phyloP scores from a whole-genome alignment of 2,329 filamentous ascomycete genomes.

The Penicillium sp. region DNA sequence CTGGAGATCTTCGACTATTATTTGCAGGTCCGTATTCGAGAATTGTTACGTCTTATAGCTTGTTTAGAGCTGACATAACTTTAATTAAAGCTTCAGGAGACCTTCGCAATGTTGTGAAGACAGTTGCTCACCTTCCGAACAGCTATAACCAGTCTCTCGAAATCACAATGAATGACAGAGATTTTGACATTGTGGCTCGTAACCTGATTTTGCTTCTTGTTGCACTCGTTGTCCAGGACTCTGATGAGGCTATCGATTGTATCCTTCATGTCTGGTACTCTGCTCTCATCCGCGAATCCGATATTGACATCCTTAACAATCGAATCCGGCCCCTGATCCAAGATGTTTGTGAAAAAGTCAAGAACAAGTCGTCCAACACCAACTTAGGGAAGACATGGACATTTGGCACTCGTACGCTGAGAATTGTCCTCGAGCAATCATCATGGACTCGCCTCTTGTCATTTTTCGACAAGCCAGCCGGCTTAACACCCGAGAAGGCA shows the following conservation, averaged over 20 bases:
- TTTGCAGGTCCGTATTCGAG: too few relatives aligned
- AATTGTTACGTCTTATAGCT: too few relatives aligned
- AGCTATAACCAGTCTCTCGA: not conserved
- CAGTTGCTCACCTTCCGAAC: not conserved
- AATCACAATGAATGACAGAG: not conserved
- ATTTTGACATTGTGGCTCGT: not conserved
- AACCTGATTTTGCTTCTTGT: not conserved
- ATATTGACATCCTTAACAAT: conserved; percentile 32
- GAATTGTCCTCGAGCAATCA: not conserved
- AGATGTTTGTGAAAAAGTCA: not conserved
- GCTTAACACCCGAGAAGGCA: not conserved
- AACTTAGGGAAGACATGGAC: not conserved
- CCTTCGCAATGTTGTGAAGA: conserved; percentile 1
- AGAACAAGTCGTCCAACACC: not conserved
- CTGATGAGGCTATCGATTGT: conserved; percentile 33
- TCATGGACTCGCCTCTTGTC: not conserved
- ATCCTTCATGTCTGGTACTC: conserved; percentile 58
- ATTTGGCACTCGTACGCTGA: not conserved
- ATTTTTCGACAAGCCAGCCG: not conserved
- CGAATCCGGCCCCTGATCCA: not conserved
- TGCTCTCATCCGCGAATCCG: conserved; percentile 36
- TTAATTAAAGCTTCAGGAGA: not conserved
- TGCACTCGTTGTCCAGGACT: not conserved
- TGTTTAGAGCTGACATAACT: not conserved
- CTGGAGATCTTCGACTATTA: too few relatives aligned